Evolutionary conservation across 2,329 filamentous ascomycete genomes (phyloP).

Genomic region (Nemania sp.): DNA sequence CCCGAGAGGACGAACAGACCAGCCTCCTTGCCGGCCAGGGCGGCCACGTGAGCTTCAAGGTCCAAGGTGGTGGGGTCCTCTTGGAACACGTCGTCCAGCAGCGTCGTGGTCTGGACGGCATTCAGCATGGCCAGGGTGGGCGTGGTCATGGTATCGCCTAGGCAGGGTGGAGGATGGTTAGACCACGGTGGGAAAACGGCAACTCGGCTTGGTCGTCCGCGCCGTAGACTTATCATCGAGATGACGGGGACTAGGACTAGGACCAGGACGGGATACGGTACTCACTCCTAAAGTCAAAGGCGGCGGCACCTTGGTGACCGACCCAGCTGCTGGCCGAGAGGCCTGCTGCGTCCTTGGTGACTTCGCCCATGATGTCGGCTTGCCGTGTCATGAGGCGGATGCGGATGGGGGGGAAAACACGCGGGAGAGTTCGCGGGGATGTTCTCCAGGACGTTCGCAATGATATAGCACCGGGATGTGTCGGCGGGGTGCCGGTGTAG

Average conservation of each 20-base stretch:
- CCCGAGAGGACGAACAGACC: constrained; percentile 75
- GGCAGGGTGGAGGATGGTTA: background rate
- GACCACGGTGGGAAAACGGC: background rate
- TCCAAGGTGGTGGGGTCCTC: constrained; percentile 72
- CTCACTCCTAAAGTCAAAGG: constrained; percentile 42
- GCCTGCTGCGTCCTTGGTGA: constrained; percentile 6
- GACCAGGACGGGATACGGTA: too few species aligned
- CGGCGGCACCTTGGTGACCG: constrained; percentile 39
- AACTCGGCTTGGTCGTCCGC: background rate
- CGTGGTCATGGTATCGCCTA: constrained; percentile 72
- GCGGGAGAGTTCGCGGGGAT: background rate
- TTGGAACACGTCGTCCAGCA: constrained; percentile 76
- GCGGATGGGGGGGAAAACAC: background rate
- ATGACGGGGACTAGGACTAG: too few species aligned
- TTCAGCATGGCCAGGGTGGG: constrained; percentile 72
- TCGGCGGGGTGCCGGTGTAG: background rate
- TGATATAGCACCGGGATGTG: background rate
- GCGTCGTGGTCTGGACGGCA: constrained; percentile 69
- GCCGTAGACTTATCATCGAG: background rate
- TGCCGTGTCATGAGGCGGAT: too few species aligned
- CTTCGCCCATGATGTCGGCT: background rate
- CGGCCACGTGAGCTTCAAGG: constrained; percentile 68
- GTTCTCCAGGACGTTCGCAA: background rate
- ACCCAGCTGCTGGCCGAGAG: constrained; percentile 37
- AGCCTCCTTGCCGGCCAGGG: constrained; percentile 67